A percentile compares a stretch with the other conserved stretches of the same genome.
phyloP scores from a whole-genome alignment of 2,329 filamentous ascomycete genomes.

The Tolypocladium sp. region DNA sequence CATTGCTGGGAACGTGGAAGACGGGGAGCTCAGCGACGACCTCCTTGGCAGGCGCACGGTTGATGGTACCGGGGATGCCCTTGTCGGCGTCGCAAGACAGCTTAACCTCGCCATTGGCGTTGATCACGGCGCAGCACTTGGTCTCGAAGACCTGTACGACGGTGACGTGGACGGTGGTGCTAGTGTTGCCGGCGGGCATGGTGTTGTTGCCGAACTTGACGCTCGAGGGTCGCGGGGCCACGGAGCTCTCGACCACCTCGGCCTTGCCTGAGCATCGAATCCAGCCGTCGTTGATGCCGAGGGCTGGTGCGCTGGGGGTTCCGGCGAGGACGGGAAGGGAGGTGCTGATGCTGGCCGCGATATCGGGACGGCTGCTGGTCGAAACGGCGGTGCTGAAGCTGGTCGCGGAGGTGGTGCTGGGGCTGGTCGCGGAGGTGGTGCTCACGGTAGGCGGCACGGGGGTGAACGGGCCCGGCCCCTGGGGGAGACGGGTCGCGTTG shows the following conservation, averaged over 20 bases:
- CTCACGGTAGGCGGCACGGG: background rate
- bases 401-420: background rate
- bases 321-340: background rate
- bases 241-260: background rate
- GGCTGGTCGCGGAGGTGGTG: background rate
- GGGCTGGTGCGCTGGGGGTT: background rate
- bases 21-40: background rate
- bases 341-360: no score
- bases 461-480: background rate
- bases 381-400: background rate
- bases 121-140: background rate
- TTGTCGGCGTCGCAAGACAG: background rate
- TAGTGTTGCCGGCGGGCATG: background rate
- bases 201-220: background rate
- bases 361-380: no score
- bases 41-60: background rate
- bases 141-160: background rate
- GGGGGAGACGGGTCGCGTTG: background rate
- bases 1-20: background rate
- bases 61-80: background rate
- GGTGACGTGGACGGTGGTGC: background rate
- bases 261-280: background rate
- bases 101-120: background rate
- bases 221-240: background rate
- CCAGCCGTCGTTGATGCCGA: background rate